Conservation (phyloP, 2,329 filamentous ascomycete genomes). For the Clonostachys byssicola region DNA sequence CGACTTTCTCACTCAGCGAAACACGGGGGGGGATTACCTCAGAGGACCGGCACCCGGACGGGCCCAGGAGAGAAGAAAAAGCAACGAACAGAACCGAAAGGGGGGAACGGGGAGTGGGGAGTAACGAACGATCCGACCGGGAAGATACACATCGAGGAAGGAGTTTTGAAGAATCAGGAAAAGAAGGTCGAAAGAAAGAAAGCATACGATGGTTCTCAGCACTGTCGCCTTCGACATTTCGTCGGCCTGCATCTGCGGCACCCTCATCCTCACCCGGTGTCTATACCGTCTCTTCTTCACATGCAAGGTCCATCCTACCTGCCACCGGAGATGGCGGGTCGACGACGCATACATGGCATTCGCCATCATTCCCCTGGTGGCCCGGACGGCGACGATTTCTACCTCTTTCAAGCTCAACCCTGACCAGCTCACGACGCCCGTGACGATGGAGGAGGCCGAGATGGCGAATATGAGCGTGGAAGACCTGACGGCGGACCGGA, state of each 20-base stretch:
- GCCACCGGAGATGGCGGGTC: constrained; percentile 21
- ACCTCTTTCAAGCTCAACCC: constrained; percentile 17
- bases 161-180: neutral
- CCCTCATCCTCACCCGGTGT: constrained; percentile 18
- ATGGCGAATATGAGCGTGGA: neutral
- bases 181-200: neutral
- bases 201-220: constrained; percentile 11
- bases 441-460: constrained; percentile 4
- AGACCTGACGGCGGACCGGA: constrained; percentile 9
- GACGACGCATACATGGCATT: constrained; percentile 24
- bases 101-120: no score
- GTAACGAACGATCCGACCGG: no score
- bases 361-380: constrained; percentile 19
- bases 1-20: no score
- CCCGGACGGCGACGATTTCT: constrained; percentile 14
- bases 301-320: constrained; percentile 16
- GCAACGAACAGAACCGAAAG: no score
- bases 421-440: constrained; percentile 12
- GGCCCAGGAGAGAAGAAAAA: no score
- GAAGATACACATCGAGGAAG: no score
- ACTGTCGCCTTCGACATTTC: constrained; percentile 16
- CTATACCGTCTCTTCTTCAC: constrained; percentile 17
- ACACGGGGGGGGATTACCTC: no score
- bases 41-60: no score
- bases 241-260: constrained; percentile 16